Evolutionary conservation across 306 rosid genomes (phyloP).

Genomic region (Hippophae rhamnoides): DNA sequence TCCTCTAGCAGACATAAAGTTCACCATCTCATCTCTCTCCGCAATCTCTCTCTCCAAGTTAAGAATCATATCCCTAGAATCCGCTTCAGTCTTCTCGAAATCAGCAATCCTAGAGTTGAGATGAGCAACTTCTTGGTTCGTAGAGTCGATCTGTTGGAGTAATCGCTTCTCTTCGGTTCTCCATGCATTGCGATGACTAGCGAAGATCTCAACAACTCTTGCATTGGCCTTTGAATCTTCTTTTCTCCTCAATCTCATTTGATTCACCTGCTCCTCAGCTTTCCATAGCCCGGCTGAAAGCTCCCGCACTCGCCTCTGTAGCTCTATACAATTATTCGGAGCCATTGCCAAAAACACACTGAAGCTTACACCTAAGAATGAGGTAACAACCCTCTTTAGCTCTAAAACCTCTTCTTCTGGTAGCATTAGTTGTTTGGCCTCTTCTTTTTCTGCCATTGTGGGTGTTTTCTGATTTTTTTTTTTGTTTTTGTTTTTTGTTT

Average conservation of each 20-base stretch:
- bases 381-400: conserved; percentile 24
- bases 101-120: conserved; percentile 31
- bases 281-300: conserved; percentile 22
- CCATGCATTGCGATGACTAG: conserved; percentile 68
- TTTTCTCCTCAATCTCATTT: conserved; percentile 52
- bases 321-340: conserved; percentile 30
- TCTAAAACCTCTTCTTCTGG: conserved; percentile 1
- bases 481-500: too few species aligned
- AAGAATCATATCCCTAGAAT: conserved; percentile 19
- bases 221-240: conserved; percentile 89
- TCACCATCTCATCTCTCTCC: conserved; percentile 61
- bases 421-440: too few species aligned
- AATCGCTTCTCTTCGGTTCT: conserved; percentile 66
- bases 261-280: conserved; percentile 52
- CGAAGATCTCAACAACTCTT: conserved; percentile 76
- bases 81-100: conserved; percentile 29
- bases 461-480: too few species aligned
- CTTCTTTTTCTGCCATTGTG: too few species aligned
- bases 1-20: conserved; percentile 42
- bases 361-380: conserved; percentile 51
- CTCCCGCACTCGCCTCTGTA: conserved; percentile 22
- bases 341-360: conserved; percentile 45
- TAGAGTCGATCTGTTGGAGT: conserved; percentile 50
- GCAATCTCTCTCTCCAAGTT: conserved; percentile 51
- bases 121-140: conserved; percentile 43